Evolutionary conservation across 805 yeast genomes (phyloP).

Genomic region (Teunomyces kruisii): DNA sequence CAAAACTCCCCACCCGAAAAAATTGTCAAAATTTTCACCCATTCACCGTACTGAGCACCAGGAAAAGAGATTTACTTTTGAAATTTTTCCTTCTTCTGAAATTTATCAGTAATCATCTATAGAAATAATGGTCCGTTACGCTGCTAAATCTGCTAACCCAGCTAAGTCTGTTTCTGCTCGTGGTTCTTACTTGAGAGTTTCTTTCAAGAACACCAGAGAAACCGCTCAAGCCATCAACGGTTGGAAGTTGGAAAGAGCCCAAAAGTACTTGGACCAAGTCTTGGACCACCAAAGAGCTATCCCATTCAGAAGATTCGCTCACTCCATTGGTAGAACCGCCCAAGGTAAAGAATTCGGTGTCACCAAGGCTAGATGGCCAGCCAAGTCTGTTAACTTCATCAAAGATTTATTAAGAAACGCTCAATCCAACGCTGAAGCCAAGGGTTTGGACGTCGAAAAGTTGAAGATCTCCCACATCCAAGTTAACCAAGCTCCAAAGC

Average conservation of each 20-base stretch:
- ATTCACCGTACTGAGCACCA: constrained; percentile 2
- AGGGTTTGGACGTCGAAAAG: constrained; percentile 95
- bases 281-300: constrained; percentile 98
- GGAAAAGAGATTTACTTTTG: constrained; percentile 4
- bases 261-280: constrained; percentile 92
- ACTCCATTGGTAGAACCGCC: constrained; percentile 97
- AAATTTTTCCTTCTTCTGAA: constrained; percentile 5
- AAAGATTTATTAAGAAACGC: constrained; percentile 96
- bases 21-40: constrained; percentile 4
- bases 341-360: constrained; percentile 99
- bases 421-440: constrained; percentile 97
- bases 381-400: constrained; percentile 93
- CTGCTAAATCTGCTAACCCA: constrained; percentile 98
- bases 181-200: constrained; percentile 98
- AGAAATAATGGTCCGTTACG: constrained; percentile 94
- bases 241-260: constrained; percentile 96
- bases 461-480: constrained; percentile 97
- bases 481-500: constrained; percentile 99
- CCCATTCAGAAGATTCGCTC: constrained; percentile 98
- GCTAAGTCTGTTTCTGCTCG: constrained; percentile 99
- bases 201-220: constrained; percentile 99
- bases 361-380: constrained; percentile 99
- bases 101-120: constrained; percentile 3
- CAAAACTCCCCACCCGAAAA: neutral
- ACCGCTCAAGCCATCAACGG: constrained; percentile 98